A percentile compares a stretch with the other conserved stretches of the same genome.
These are phyloP conservation scores for Talaromyces sp. DNA, from an alignment of 2,329 filamentous ascomycete genomes.

Conservation along the genomic window DNA sequence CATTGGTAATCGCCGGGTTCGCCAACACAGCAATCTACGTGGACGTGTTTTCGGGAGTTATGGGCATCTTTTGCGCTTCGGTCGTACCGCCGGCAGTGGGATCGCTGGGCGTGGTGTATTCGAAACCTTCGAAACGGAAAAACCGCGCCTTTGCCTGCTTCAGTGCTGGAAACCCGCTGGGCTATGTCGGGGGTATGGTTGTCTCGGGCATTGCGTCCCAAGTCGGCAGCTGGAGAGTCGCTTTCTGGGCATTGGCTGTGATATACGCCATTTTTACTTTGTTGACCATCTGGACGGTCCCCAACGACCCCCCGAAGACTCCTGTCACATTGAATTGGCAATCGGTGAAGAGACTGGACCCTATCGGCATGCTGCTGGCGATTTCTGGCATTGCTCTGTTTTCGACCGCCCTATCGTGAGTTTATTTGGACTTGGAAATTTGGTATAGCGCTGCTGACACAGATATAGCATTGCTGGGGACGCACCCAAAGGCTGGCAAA, in stretches of 20 bases:
- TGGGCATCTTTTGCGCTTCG: slow-evolving; percentile 61
- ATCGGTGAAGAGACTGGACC: slow-evolving; percentile 55
- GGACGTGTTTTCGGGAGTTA: slow-evolving; percentile 58
- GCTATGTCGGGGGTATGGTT: slow-evolving; percentile 55
- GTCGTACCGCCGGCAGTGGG: slow-evolving; percentile 61
- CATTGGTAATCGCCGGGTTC: slow-evolving; percentile 56
- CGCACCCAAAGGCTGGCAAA: slow-evolving; percentile 58
- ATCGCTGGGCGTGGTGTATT: slow-evolving; percentile 59
- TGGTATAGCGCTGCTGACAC: not conserved
- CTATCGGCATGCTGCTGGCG: slow-evolving; percentile 56
- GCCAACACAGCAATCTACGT: slow-evolving; percentile 54
- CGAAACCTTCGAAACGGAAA: slow-evolving; percentile 57
- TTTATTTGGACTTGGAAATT: not conserved
- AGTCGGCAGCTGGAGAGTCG: slow-evolving; percentile 59
- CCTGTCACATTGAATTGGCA: slow-evolving; percentile 41
- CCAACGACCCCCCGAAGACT: slow-evolving; percentile 44
- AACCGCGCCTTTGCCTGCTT: slow-evolving; percentile 63
- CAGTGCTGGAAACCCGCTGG: slow-evolving; percentile 53
- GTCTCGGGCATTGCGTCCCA: slow-evolving; percentile 58
- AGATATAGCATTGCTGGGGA: slow-evolving; percentile 43
- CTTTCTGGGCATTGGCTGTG: slow-evolving; percentile 58
- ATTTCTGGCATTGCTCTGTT: slow-evolving; percentile 63
- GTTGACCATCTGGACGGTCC: slow-evolving; percentile 58
- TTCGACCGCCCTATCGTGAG: slow-evolving; percentile 55
- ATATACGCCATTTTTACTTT: slow-evolving; percentile 58